Evolutionary conservation across 108 stramenopile genomes (phyloP).

Genomic region (Cylindrotheca closterium): DNA sequence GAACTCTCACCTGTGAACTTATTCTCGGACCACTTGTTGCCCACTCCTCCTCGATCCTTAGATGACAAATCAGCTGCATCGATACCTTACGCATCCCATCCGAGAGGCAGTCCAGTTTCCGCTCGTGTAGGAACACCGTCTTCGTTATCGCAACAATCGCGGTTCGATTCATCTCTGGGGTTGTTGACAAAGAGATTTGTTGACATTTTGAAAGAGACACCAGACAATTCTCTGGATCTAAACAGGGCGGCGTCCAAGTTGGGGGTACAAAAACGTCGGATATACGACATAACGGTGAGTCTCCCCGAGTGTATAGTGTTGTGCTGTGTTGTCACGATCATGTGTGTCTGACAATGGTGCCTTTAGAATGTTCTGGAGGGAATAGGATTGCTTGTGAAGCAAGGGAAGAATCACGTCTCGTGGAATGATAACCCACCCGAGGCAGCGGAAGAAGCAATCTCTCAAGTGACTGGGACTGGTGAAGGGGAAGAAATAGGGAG

Average conservation of each 20-base stretch:
- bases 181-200: slow-evolving; percentile 92
- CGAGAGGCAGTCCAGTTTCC: slow-evolving; percentile 10
- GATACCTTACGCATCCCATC: slow-evolving; percentile 8
- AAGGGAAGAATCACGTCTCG: slow-evolving; percentile 88
- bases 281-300: slow-evolving; percentile 89
- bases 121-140: slow-evolving; percentile 33
- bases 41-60: slow-evolving; percentile 21
- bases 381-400: slow-evolving; percentile 86
- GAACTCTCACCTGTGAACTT: slow-evolving; percentile 9
- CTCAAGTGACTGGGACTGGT: slow-evolving; percentile 7
- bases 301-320: background rate
- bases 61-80: slow-evolving; percentile 18
- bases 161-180: slow-evolving; percentile 89
- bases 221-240: slow-evolving; percentile 78
- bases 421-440: slow-evolving; percentile 64
- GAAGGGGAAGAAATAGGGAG: slow-evolving; percentile 27
- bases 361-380: slow-evolving; percentile 89
- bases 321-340: background rate
- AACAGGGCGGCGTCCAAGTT: slow-evolving; percentile 84
- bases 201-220: slow-evolving; percentile 55
- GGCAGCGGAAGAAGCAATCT: slow-evolving; percentile 12
- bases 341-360: background rate
- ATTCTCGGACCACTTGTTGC: slow-evolving; percentile 8
- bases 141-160: slow-evolving; percentile 31
- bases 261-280: slow-evolving; percentile 89